Percentiles rank a stretch among this genome's conserved stretches.
Evolutionary conservation across 2,329 filamentous ascomycete species (phyloP).

Genomic region (Arthroderma sp.): DNA sequence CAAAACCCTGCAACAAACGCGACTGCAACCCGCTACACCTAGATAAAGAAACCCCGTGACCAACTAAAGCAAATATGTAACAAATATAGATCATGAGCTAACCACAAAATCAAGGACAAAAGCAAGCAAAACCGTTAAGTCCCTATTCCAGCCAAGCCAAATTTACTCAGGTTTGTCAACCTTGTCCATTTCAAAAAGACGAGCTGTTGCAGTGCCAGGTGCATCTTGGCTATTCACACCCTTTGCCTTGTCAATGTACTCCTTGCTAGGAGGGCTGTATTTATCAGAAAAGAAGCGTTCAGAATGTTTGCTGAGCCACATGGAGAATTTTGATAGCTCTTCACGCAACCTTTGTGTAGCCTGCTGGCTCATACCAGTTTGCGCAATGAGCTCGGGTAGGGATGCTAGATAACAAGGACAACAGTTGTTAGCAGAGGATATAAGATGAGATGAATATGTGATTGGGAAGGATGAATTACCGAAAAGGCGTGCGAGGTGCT

Average conservation of each 20-base stretch:
- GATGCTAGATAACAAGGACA: conserved; percentile 47
- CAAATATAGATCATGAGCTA: neutral
- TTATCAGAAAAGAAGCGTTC: conserved; percentile 56
- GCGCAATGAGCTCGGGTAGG: conserved; percentile 83
- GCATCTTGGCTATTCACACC: conserved; percentile 12
- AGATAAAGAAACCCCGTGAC: neutral
- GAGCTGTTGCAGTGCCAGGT: conserved; percentile 25
- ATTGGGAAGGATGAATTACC: conserved; percentile 44
- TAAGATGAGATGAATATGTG: neutral
- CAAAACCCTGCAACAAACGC: too few relatives aligned
- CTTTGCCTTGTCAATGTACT: conserved; percentile 27
- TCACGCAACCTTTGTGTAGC: conserved; percentile 79
- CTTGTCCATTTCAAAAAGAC: conserved; percentile 14
- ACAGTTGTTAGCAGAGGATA: conserved; percentile 2
- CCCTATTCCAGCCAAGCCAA: neutral
- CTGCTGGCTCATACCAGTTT: conserved; percentile 95
- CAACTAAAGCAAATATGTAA: neutral
- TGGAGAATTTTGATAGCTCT: conserved; percentile 73
- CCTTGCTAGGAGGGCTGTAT: conserved; percentile 32
- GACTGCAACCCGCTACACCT: too few relatives aligned
- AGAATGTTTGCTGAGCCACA: conserved; percentile 70
- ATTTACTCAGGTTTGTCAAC: neutral
- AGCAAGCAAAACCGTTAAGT: neutral
- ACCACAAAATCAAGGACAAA: neutral
- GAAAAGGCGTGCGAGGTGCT: conserved; percentile 79